A percentile compares a stretch with the other conserved stretches of the same genome.
These are phyloP conservation scores for Arthrinium phaeospermum DNA, from an alignment of 2,329 filamentous ascomycete genomes.

Conservation along the genomic window DNA sequence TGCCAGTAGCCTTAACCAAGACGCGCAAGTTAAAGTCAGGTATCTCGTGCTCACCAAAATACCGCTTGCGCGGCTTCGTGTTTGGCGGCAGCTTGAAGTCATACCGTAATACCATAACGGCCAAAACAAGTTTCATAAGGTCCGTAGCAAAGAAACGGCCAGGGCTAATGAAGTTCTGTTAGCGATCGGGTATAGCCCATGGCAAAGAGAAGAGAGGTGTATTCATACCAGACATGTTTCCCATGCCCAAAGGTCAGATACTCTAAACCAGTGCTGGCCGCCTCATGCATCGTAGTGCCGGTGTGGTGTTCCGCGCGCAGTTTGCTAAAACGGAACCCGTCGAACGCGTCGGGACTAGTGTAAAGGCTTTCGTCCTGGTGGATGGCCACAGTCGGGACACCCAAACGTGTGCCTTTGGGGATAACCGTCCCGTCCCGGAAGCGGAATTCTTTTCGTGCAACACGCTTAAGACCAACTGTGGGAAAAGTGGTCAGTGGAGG, in stretches of 20 bases:
- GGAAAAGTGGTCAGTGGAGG: neutral
- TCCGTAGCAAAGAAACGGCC: slow-evolving; percentile 20
- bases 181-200: neutral
- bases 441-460: slow-evolving; percentile 12
- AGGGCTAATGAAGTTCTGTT: neutral
- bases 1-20: neutral
- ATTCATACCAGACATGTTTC: slow-evolving; percentile 18
- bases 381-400: slow-evolving; percentile 20
- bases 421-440: slow-evolving; percentile 20
- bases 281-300: neutral
- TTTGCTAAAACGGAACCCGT: slow-evolving; percentile 20
- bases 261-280: neutral
- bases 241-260: slow-evolving; percentile 20
- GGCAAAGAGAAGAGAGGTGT: too few species aligned
- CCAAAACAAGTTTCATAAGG: slow-evolving; percentile 19
- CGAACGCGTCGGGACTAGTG: slow-evolving; percentile 11
- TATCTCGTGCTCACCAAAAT: slow-evolving; percentile 15
- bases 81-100: slow-evolving; percentile 16
- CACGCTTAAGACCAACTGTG: slow-evolving; percentile 18
- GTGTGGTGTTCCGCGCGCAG: neutral
- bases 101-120: slow-evolving; percentile 10
- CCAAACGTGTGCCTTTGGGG: slow-evolving; percentile 18
- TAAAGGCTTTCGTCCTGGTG: slow-evolving; percentile 19
- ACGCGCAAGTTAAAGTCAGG: neutral
- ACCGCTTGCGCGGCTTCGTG: neutral